A percentile compares a stretch with the other conserved stretches of the same genome.
phyloP scores from a whole-genome alignment of 2,329 filamentous ascomycete species.

The Colletotrichum destructivum region DNA sequence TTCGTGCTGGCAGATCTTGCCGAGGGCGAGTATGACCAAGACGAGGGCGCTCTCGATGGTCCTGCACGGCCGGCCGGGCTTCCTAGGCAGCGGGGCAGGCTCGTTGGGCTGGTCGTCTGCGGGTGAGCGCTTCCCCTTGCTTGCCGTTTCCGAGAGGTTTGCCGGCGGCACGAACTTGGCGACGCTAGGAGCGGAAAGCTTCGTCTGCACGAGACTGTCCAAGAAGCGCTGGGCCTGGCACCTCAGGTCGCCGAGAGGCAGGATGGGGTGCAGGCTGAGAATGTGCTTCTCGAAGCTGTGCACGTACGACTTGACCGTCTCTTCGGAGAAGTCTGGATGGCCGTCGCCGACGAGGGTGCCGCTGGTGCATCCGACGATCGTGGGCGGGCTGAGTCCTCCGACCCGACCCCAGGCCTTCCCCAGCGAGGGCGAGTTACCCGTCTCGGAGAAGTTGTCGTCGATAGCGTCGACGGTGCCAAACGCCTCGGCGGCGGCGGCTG shows the following conservation, averaged over 20 bases:
- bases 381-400: conserved; percentile 64
- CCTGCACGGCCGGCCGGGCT: conserved; percentile 68
- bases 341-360: conserved; percentile 60
- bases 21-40: conserved; percentile 86
- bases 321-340: conserved; percentile 68
- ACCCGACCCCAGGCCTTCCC: conserved; percentile 73
- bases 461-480: conserved; percentile 58
- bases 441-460: conserved; percentile 63
- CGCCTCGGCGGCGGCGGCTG: conserved; percentile 50
- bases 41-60: conserved; percentile 87
- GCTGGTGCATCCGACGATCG: conserved; percentile 54
- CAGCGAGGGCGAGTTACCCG: conserved; percentile 68
- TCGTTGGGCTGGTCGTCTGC: conserved; percentile 41
- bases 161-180: conserved; percentile 51
- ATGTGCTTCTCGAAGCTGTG: conserved; percentile 73
- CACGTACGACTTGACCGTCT: conserved; percentile 68
- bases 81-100: conserved; percentile 44
- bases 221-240: conserved; percentile 69
- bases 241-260: conserved; percentile 69
- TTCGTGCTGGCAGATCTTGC: conserved; percentile 80
- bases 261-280: conserved; percentile 76
- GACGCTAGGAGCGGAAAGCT: conserved; percentile 38
- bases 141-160: conserved; percentile 14
- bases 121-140: conserved; percentile 72
- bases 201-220: conserved; percentile 58